These are phyloP conservation scores for Didymella arachidicola DNA, from an alignment of 2,329 filamentous ascomycete species.

Conservation along the genomic window DNA sequence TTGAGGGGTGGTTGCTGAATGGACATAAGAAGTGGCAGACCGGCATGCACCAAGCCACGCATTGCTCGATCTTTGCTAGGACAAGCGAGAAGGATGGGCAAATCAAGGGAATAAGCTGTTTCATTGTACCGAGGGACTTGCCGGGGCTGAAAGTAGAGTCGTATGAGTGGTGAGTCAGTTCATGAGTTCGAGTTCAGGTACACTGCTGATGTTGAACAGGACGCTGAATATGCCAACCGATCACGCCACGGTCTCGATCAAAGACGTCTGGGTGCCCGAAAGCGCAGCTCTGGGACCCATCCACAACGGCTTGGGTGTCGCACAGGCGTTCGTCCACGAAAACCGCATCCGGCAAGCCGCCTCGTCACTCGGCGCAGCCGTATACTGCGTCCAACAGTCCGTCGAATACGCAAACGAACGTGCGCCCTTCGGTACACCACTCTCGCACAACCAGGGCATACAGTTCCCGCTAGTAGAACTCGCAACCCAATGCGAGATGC, in stretches of 20 bases:
- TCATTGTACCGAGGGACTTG: constrained; percentile 63
- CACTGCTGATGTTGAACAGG: constrained; percentile 40
- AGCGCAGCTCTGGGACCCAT: constrained; percentile 61
- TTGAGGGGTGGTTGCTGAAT: constrained; percentile 61
- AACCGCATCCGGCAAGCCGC: constrained; percentile 72
- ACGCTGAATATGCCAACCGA: constrained; percentile 73
- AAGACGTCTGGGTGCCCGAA: constrained; percentile 64
- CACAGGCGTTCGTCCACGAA: constrained; percentile 71
- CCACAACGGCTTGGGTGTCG: constrained; percentile 65
- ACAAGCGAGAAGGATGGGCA: constrained; percentile 63
- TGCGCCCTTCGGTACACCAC: constrained; percentile 63
- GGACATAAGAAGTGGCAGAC: constrained; percentile 72
- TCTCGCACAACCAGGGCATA: constrained; percentile 68
- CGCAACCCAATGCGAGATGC: constrained; percentile 68
- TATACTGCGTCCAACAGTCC: constrained; percentile 66
- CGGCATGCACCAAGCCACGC: constrained; percentile 67
- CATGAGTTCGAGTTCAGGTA: background rate
- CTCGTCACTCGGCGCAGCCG: constrained; percentile 65
- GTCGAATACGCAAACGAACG: constrained; percentile 64
- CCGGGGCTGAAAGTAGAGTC: constrained; percentile 63
- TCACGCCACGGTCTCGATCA: constrained; percentile 66
- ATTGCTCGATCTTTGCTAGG: constrained; percentile 68
- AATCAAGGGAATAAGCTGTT: constrained; percentile 66
- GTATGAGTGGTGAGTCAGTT: constrained; percentile 60
- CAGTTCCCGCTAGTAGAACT: constrained; percentile 71